Evolutionary conservation across 805 yeast genomes (phyloP).

Genomic region (Saturnispora besseyi): DNA sequence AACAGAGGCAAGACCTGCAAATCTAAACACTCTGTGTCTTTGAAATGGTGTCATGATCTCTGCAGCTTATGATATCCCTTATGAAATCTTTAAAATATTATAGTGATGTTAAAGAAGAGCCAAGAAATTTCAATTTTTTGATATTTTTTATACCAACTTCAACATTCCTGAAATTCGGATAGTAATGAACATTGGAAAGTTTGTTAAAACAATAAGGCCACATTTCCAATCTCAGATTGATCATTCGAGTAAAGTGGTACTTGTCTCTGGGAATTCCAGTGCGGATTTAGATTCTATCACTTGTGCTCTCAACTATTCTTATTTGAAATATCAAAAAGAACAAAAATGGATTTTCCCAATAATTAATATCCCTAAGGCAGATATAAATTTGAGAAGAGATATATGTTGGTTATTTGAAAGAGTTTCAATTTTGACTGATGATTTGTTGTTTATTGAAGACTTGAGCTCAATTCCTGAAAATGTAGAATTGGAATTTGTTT

Average conservation of each 20-base stretch:
- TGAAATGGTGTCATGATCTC: neutral
- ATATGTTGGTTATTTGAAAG: constrained; percentile 43
- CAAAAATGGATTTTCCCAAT: constrained; percentile 49
- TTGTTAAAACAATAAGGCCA: neutral
- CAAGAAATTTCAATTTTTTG: neutral
- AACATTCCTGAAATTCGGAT: neutral
- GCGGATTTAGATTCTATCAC: constrained; percentile 87
- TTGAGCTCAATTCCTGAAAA: constrained; percentile 23
- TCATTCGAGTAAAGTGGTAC: constrained; percentile 9
- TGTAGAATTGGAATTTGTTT: constrained; percentile 34
- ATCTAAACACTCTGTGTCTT: neutral
- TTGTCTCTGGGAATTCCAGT: constrained; percentile 77
- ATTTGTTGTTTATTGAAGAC: constrained; percentile 64
- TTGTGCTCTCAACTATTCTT: constrained; percentile 66
- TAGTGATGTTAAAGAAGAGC: neutral
- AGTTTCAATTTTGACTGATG: constrained; percentile 37
- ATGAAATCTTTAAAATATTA: neutral
- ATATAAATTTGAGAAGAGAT: constrained; percentile 64
- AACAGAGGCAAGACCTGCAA: neutral
- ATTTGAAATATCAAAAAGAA: constrained; percentile 31
- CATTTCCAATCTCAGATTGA: neutral
- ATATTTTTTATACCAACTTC: neutral
- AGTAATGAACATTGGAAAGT: neutral
- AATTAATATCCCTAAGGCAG: constrained; percentile 60
- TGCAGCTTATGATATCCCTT: neutral